Base-by-base conservation (phyloP, 352 stramenopile genomes). In the Globisporangium nodosum region DNA sequence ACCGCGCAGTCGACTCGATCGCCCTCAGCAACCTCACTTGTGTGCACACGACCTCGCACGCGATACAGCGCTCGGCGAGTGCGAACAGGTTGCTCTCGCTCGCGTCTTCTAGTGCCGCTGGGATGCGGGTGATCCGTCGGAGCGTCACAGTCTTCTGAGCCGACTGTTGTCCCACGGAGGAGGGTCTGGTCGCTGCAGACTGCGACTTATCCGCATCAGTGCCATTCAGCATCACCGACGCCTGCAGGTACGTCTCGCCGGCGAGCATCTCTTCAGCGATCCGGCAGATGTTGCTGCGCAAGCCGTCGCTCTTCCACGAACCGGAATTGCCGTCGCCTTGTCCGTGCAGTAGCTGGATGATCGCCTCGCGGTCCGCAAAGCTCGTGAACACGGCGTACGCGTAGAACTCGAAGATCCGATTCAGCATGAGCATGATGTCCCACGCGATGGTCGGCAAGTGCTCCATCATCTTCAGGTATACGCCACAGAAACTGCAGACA, bases 391-490 rank as follows among this genome's bases (percentile, higher is more conserved):
- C 73, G 8, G 77, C 75, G 57, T 90, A 93, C 46, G 87, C 52
- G 33, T 90, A 80, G 64, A 93, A 90, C 62, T 95, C 83, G 33
- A 90, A 88, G 24, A 93, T 52, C 50, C 81, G 84, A 56, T 87
- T 81, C n/a, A 95, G 68, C 52, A 76, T 71, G 35, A 76, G 59
- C 60, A 91, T 87, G 21, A 82, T 65, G 35, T 93, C 78, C 76
- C 78, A 91, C 15, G 71, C 64, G 30, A 90, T 76, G 35, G 87
- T 72, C 13, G 83, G 83, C 47, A 95, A 54, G 31, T 92, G 70
- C 54, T 92, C 70, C 83, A 95, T 93, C 72, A 93, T 90, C 70
- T 95, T 95, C 48, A 95, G 54, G 51, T 95, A 92, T 11, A 91
- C 71, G 39, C 85, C 85, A 33, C 80, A 91, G 33, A 94, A 73